These are phyloP conservation scores for Aspergillus kassunensis DNA, from an alignment of 495 filamentous ascomycete species.

Conservation along the genomic window DNA sequence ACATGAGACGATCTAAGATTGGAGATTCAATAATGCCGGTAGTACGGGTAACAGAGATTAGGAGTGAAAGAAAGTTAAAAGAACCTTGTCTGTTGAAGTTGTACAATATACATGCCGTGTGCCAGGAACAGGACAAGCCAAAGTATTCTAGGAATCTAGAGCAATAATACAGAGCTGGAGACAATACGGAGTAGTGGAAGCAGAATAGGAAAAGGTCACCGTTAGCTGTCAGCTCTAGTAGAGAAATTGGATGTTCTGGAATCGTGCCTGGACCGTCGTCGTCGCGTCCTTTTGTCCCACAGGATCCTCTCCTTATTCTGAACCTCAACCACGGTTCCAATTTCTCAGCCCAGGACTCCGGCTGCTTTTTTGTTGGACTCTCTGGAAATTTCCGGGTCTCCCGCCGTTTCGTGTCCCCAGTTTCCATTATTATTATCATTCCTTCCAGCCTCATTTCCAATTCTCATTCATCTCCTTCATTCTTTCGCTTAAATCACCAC, in stretches of 20 bases:
- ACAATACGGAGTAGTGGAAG: constrained; percentile 1
- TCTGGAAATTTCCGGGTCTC: constrained; percentile 1
- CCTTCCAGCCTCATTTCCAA: constrained; percentile 4
- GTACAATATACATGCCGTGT: constrained; percentile 1
- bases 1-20: no score
- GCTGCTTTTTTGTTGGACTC: background rate
- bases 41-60: no score
- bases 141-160: background rate
- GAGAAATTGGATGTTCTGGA: background rate
- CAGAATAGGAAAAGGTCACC: constrained; percentile 6
- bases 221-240: constrained; percentile 5
- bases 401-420: constrained; percentile 7
- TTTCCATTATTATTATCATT: background rate
- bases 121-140: background rate
- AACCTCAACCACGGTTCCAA: background rate
- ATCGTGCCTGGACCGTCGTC: background rate
- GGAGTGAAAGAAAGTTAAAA: no score
- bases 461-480: background rate
- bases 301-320: background rate
- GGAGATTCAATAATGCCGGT: no score
- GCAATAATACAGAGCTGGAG: no score
- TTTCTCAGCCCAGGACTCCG: no score
- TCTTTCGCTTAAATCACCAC: constrained; percentile 2
- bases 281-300: background rate
- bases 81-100: background rate